Evolutionary conservation across 345 rosid genomes (phyloP), one percentile per base, ranked within the genome.

Genomic region (Salix viminalis): DNA sequence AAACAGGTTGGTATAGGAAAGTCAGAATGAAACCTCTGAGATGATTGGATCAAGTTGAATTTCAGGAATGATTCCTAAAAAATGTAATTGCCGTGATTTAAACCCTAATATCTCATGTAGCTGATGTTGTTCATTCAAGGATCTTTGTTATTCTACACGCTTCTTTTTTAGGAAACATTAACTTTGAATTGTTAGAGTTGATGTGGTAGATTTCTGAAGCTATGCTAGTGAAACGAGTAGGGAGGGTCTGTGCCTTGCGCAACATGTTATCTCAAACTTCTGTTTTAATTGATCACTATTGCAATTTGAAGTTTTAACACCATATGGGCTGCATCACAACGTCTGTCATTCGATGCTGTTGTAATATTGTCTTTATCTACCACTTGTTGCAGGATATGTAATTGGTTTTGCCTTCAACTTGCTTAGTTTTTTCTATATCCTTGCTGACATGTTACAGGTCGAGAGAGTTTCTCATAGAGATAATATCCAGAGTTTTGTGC

Each of bases 401-500:
- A 41, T 16, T 14, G 34, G 32, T 32, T 14, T 48, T 41, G 28
- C 15, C 21, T 70, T 68, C 37, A 36, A 44, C 52, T 76, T 83
- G 56, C 42, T 21, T 67, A 71, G 72, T 30, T 70, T 73, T 11
- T 73, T 58, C 62, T 56, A 37, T 67, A 65, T 12, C 44, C 34
- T 67, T 36, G 15, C 15, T 36, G 72, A 34, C 15, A 18, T 80
- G 81, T 81, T 83, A 82, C 87, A 93, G 99, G 99, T 93, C 73
- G 99, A 93, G 87, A 86, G 94, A 77, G 98, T 96, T 81, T 90
- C 95, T 37, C 98, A 96, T 81, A 80, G 94, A 80, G 99, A 96
- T 85, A 93, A 87, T 74, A 78, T 93, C 84, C 85, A 75, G 65
- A 91, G 94, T 82, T 93, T 93, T 78, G 89, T 91, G 65, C 94